Conservation (phyloP, 352 stramenopile genomes). For the Phytophthora sp. region DNA sequence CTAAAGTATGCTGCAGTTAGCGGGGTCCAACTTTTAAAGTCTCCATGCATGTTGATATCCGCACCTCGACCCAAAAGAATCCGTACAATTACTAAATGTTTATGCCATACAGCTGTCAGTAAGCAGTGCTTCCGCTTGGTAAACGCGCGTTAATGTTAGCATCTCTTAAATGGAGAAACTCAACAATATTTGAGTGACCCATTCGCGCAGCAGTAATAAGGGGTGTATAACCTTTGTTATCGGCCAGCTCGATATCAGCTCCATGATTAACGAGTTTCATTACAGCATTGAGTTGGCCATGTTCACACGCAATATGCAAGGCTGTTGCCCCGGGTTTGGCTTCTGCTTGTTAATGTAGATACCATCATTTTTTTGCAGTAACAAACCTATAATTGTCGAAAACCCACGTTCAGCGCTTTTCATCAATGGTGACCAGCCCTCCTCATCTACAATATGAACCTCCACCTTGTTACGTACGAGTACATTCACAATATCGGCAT, state of each 20-base stretch:
- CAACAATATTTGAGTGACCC: neutral
- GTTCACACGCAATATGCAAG: neutral
- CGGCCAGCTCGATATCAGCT: neutral
- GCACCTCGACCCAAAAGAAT: slow-evolving; percentile 7
- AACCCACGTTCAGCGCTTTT: neutral
- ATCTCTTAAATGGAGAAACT: neutral
- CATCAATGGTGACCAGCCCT: neutral
- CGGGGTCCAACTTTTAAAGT: neutral
- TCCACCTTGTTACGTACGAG: too few species aligned
- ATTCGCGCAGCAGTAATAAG: neutral
- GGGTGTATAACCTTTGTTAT: slow-evolving; percentile 1
- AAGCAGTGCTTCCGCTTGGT: slow-evolving; percentile 3
- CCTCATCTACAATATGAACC: neutral
- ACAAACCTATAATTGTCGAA: neutral
- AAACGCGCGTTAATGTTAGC: neutral
- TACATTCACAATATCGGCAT: too few species aligned
- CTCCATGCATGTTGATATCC: neutral
- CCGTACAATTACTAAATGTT: neutral
- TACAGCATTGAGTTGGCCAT: neutral
- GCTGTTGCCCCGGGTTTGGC: neutral
- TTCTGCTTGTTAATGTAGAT: neutral
- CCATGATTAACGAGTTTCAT: neutral
- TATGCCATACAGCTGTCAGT: slow-evolving; percentile 2
- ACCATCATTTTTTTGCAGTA: neutral
- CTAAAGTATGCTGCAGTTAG: slow-evolving; percentile 6